These are phyloP conservation scores for Halophytophthora batemanensis DNA, from an alignment of 352 stramenopile genomes.

Conservation along the genomic window DNA sequence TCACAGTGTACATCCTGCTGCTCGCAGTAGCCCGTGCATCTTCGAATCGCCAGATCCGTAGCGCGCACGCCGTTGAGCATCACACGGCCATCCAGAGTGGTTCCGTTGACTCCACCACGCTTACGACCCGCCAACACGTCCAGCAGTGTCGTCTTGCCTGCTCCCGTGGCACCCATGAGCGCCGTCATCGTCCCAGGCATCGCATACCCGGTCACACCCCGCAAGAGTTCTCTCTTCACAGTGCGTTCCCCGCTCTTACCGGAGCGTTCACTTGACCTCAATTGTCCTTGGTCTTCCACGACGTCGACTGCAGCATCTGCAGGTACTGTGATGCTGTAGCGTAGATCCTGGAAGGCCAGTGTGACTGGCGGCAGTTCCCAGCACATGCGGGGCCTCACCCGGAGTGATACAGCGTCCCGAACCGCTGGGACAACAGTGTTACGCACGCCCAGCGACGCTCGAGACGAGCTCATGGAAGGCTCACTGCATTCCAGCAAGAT, in stretches of 20 bases:
- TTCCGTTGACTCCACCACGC: slow-evolving; percentile 35
- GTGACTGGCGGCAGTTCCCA: slow-evolving; percentile 35
- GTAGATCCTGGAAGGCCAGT: slow-evolving; percentile 44
- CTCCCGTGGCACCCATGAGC: slow-evolving; percentile 83
- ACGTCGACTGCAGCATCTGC: slow-evolving; percentile 11
- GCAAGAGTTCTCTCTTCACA: slow-evolving; percentile 54
- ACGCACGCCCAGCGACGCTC: slow-evolving; percentile 17
- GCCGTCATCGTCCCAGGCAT: slow-evolving; percentile 84
- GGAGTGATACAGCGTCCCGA: slow-evolving; percentile 16
- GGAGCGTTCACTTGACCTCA: slow-evolving; percentile 39
- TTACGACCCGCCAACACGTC: slow-evolving; percentile 94
- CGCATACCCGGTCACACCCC: slow-evolving; percentile 75
- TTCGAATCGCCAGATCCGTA: slow-evolving; percentile 42
- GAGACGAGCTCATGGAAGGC: slow-evolving; percentile 15
- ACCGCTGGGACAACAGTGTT: slow-evolving; percentile 2
- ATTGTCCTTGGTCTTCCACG: slow-evolving; percentile 18
- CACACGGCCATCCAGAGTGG: slow-evolving; percentile 35
- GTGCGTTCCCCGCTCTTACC: slow-evolving; percentile 43
- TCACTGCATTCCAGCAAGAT: slow-evolving; percentile 7
- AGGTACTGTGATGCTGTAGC: slow-evolving; percentile 28
- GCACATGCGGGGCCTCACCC: slow-evolving; percentile 12
- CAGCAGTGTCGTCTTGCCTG: slow-evolving; percentile 87
- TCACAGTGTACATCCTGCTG: slow-evolving; percentile 90
- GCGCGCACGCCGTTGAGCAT: slow-evolving; percentile 88
- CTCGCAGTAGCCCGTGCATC: slow-evolving; percentile 56